Evolutionary conservation across 306 rosid species (phyloP).

Genomic region (Rubus idaeus): DNA sequence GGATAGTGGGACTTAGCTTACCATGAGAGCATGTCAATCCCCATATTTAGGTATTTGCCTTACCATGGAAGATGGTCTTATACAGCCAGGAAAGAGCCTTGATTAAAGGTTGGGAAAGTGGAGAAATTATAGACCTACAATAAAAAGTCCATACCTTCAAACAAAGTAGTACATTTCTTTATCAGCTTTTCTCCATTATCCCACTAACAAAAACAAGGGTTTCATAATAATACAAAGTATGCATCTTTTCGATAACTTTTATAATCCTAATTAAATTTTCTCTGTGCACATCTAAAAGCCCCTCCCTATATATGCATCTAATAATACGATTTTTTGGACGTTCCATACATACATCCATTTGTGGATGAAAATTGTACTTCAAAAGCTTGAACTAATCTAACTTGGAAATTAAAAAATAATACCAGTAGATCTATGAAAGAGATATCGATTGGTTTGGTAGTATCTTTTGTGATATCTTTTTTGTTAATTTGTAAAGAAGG

Average conservation of each 20-base stretch:
- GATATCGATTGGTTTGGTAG: not conserved
- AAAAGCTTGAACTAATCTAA: not conserved
- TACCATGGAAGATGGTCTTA: no score
- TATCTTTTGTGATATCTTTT: not conserved
- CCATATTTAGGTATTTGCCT: no score
- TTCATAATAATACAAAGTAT: slow-evolving; percentile 2
- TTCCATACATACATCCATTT: not conserved
- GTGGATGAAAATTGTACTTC: not conserved
- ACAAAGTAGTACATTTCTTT: not conserved
- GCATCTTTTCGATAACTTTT: not conserved
- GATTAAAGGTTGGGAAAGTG: not conserved
- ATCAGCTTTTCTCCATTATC: slow-evolving; percentile 1
- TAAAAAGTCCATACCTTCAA: not conserved
- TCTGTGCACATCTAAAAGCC: no score
- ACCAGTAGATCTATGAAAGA: not conserved
- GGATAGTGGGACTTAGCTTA: no score
- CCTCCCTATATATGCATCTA: no score
- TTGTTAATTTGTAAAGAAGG: not conserved
- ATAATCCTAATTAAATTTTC: not conserved
- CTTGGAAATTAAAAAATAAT: not conserved
- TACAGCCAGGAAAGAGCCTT: not conserved
- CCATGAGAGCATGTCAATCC: no score
- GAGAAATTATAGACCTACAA: not conserved
- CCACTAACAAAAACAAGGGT: slow-evolving; percentile 14
- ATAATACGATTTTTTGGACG: not conserved